These are phyloP conservation scores for Brassica cretica DNA, from an alignment of 345 rosid species.

Conservation along the genomic window DNA sequence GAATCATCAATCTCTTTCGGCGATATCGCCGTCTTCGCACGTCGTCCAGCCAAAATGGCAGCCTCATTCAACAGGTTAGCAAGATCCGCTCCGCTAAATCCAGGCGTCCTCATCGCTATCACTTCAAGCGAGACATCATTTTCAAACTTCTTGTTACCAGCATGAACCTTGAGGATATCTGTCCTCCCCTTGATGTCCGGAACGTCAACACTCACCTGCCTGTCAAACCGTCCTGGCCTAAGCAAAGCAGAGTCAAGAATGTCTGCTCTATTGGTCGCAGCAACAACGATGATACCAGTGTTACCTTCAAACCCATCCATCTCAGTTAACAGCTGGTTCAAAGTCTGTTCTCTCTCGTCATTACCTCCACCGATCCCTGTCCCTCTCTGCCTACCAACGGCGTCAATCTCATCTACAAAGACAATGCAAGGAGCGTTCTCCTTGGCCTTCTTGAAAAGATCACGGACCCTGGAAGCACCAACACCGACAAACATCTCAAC, in stretches of 20 bases:
- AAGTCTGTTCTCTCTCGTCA: neutral
- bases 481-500: slow-evolving; percentile 11
- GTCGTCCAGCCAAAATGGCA: neutral
- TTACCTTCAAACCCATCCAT: slow-evolving; percentile 7
- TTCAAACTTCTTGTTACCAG: slow-evolving; percentile 1
- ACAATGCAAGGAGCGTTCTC: slow-evolving; percentile 5
- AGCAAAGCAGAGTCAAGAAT: neutral
- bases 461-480: neutral
- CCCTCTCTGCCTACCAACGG: slow-evolving; percentile 1
- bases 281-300: neutral
- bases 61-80: slow-evolving; percentile 10
- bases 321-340: neutral
- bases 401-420: neutral
- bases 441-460: slow-evolving; percentile 4
- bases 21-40: neutral
- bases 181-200: slow-evolving; percentile 5
- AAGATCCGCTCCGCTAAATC: neutral
- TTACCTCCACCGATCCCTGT: neutral
- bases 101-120: slow-evolving; percentile 6
- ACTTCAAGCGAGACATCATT: slow-evolving; percentile 5
- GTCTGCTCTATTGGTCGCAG: slow-evolving; percentile 1
- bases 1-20: slow-evolving; percentile 4
- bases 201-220: slow-evolving; percentile 6
- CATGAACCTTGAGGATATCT: neutral
- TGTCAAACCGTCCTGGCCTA: slow-evolving; percentile 4